phyloP scores from a whole-genome alignment of 495 filamentous ascomycete genomes.

The Staphylotrichum longicolle region DNA sequence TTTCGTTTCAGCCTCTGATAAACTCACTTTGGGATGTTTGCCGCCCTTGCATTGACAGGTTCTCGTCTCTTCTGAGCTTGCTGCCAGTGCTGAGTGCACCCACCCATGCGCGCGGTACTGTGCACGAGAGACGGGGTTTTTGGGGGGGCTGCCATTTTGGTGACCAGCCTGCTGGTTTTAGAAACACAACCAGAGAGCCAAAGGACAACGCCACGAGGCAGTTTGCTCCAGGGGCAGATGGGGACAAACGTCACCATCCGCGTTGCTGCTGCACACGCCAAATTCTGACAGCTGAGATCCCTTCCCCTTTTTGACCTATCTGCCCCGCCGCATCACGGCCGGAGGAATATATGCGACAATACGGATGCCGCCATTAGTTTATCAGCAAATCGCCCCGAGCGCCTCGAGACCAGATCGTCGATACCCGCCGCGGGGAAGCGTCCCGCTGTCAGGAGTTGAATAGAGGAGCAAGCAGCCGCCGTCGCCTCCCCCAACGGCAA shows the following conservation, averaged over 20 bases:
- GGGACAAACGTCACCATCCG: neutral
- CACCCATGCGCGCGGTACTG: slow-evolving; percentile 8
- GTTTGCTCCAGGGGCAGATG: no score
- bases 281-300: neutral
- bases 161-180: no score
- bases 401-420: neutral
- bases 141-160: no score
- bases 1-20: slow-evolving; percentile 14
- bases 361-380: neutral
- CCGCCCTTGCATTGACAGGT: slow-evolving; percentile 4
- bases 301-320: neutral
- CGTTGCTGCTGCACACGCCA: neutral
- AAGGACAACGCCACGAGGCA: no score
- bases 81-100: neutral
- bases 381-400: neutral
- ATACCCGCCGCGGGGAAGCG: neutral
- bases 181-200: no score
- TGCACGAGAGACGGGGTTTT: neutral
- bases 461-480: neutral
- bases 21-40: neutral
- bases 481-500: no score
- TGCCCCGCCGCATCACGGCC: neutral
- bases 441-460: neutral
- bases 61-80: neutral
- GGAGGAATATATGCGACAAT: neutral